These are phyloP conservation scores for Plasmodium gonderi DNA, from an alignment of 169 alveolate species.

Conservation along the genomic window DNA sequence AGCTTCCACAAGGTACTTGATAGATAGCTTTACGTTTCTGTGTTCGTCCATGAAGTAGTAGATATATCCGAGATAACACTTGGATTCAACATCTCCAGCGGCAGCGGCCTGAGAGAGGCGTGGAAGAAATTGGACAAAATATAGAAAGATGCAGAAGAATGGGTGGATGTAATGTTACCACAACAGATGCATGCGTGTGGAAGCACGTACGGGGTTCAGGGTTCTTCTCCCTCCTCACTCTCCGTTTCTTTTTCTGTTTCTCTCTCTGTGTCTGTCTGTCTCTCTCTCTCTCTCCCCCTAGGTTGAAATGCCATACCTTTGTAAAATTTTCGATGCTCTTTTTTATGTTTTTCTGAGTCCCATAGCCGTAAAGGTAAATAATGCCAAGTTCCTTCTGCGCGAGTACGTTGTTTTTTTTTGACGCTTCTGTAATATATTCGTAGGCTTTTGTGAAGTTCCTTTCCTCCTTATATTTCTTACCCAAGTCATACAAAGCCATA, in stretches of 20 bases:
- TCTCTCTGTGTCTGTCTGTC: no score
- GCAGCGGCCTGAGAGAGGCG: slow-evolving; percentile 52
- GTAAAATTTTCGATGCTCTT: slow-evolving; percentile 63
- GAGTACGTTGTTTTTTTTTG: slow-evolving; percentile 55
- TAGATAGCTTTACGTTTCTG: slow-evolving; percentile 14
- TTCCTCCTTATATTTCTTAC: slow-evolving; percentile 74
- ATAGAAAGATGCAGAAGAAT: not conserved
- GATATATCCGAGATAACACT: slow-evolving; percentile 71
- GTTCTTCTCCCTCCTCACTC: no score
- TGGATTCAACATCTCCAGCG: slow-evolving; percentile 73
- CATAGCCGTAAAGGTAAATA: slow-evolving; percentile 66
- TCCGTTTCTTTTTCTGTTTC: no score
- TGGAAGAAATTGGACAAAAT: not conserved
- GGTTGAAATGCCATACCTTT: slow-evolving; percentile 36
- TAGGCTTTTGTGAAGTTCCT: slow-evolving; percentile 57
- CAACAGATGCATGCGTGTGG: no score
- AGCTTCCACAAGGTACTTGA: slow-evolving; percentile 61
- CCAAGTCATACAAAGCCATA: slow-evolving; percentile 72
- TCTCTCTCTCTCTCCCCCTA: no score
- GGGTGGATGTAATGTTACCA: no score
- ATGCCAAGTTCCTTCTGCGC: slow-evolving; percentile 66
- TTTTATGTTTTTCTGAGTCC: slow-evolving; percentile 20
- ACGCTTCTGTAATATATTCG: slow-evolving; percentile 67
- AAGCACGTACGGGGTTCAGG: no score
- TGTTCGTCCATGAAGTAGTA: slow-evolving; percentile 57